Evolutionary conservation across 1,284 basidiomycete species (phyloP), one percentile per base, ranked within the genome.

Genomic region (Rhodotorula sp.): DNA sequence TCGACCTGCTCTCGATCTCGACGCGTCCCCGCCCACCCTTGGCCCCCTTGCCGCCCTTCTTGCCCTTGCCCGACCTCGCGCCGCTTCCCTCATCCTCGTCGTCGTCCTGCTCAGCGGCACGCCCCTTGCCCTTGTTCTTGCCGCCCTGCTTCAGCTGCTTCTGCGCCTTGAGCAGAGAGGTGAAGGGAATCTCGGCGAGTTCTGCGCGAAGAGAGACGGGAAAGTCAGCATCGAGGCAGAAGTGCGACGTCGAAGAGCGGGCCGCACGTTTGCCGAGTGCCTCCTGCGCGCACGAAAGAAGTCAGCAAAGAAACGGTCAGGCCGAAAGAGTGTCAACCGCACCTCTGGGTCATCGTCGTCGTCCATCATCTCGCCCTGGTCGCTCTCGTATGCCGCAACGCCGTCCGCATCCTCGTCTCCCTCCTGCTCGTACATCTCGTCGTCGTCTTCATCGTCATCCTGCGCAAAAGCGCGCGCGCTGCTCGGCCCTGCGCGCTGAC

Each of bases 1-100:
- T 88, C 7, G 86, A 82, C 58, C 95, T 12, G 16, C 68, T 85
- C 80, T 90, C 91, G 34, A 42, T 44, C 7, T 46, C 50, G 7
- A 23, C 27, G 27, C 55, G 56, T 3, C 61, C 34, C 34, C 34
- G 34, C 34, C 34, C 5, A 5, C 34, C 64, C 19, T 65, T 59
- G 57, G 34, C 34, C 17, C 42, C 52, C 65, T 65, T 70, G 27
- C 54, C 46, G 49, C 25, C 58, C 49, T 53, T 68, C 61, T 64
- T 64, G 34, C 62, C 60, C 45, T 60, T 77, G 2, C 57, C n/a
- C 12, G 25, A n/a, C 19, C 12, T 65, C 58, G 80, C 41, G 71
- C 71, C 54, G 52, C 67, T 7, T 77, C 74, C 70, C 54, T 81
- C 27, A 34, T 77, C 34, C 4, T 23, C 49, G 12, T 61, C 52